Base-by-base conservation (phyloP, 768 basidiomycete genomes). In the Mycena olivaceomarginata region DNA sequence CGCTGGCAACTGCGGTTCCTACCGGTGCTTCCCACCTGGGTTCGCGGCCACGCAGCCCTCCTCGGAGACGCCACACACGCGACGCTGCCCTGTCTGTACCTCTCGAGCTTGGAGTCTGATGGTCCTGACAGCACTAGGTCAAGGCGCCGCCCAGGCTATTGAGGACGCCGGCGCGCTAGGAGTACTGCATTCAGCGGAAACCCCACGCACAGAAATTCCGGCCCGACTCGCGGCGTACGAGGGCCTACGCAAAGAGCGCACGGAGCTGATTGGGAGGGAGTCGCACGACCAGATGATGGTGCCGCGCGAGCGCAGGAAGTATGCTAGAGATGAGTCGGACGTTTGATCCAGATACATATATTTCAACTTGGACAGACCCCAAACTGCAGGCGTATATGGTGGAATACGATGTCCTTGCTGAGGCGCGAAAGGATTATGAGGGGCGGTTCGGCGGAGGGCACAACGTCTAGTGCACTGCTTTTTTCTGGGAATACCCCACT, bases 81-180 rank as follows among this genome's bases (percentile, higher is more conserved):
- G 6, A 83, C 82, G 74, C 66, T 77, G 5, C 81, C 83, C 8
- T 56, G 48, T 51, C 7, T 4, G 48, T 51, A 51, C 48, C 16
- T 51, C 31, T 7, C 4, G 7, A 51, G 18, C 48, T 16, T 15
- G 16, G 5, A 51, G 13, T 1, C 48, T 15, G 48, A 51, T 11
- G 6, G 43, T 16, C 48, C 16, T 51, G 15, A 51, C 18, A 51
- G 48, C 79, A 22, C 69, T 80, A 22, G 82, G 79, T 9, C 80
- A 82, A 53, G 81, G 83, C 18, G 79, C 80, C 18, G 82, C 76
- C 31, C 79, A 81, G 48, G 83, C 80, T 6, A 60, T 82, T 51
- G 83, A 84, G 67, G 82, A 74, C 0, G 78, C 75, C 12, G 76
- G 45, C 2, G 69, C 68, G 13, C 51, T 75, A 6, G 68, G 67